These are phyloP conservation scores for Scedosporium minutisporum DNA, from an alignment of 2,329 filamentous ascomycete genomes.

Conservation along the genomic window DNA sequence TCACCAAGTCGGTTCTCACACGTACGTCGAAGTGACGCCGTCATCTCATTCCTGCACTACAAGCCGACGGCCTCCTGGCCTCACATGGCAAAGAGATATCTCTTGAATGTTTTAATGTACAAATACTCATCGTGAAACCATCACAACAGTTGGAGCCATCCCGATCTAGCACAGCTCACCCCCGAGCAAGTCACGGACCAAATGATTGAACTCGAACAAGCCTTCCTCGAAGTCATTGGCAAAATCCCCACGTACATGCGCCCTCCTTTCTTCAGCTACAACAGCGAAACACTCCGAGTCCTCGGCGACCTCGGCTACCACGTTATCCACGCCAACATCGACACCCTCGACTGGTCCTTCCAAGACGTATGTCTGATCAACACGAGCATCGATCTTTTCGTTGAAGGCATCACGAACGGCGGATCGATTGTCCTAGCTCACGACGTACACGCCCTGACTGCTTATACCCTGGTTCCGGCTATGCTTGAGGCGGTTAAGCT, in stretches of 20 bases:
- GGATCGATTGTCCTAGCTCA: conserved; percentile 43
- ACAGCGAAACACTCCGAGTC: conserved; percentile 20
- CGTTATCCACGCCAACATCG: conserved; percentile 45
- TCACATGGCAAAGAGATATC: background rate
- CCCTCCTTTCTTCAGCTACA: conserved; percentile 35
- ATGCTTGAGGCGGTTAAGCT: conserved; percentile 9
- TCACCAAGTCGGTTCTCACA: conserved; percentile 51
- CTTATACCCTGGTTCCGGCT: conserved; percentile 24
- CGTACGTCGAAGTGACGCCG: conserved; percentile 14
- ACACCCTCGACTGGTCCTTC: conserved; percentile 54
- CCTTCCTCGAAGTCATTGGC: conserved; percentile 31
- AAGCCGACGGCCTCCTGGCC: conserved; percentile 10
- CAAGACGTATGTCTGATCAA: conserved; percentile 38
- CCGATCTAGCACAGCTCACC: conserved; percentile 27
- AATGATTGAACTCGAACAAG: conserved; percentile 35
- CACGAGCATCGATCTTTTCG: conserved; percentile 29
- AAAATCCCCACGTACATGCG: conserved; percentile 34
- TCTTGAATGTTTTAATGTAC: background rate
- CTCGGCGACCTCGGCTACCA: conserved; percentile 40
- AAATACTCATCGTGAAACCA: no score
- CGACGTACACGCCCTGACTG: conserved; percentile 40
- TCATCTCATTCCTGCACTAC: background rate
- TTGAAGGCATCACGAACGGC: conserved; percentile 15
- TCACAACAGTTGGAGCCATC: conserved; percentile 28
- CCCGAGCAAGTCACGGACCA: conserved; percentile 24